These are phyloP conservation scores for Helminthosporium solani DNA, from an alignment of 2,329 filamentous ascomycete species.

Conservation along the genomic window DNA sequence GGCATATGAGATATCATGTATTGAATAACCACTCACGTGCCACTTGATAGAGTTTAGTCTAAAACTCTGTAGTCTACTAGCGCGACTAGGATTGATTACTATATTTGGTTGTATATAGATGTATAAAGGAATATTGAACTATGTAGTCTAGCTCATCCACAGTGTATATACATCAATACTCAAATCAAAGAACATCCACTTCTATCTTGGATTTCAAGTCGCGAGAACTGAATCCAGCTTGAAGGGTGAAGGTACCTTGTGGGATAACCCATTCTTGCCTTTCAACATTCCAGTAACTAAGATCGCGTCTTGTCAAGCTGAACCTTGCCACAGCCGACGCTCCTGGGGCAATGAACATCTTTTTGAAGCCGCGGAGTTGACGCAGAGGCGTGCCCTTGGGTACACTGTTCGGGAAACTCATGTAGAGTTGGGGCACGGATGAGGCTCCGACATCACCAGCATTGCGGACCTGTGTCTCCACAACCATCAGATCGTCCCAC, in stretches of 20 bases:
- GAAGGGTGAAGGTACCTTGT: conserved; percentile 30
- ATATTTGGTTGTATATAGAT: no score
- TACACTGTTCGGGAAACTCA: conserved; percentile 54
- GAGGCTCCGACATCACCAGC: conserved; percentile 58
- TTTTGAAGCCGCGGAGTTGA: conserved; percentile 49
- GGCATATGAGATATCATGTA: no score
- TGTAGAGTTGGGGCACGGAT: conserved; percentile 59
- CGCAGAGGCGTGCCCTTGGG: conserved; percentile 57
- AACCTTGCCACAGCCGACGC: conserved; percentile 15
- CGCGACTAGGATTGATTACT: no score
- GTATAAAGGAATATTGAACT: no score
- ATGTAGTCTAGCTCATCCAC: no score
- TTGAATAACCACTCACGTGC: no score
- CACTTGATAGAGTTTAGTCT: no score
- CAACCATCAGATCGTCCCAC: conserved; percentile 67
- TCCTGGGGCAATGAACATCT: conserved; percentile 14
- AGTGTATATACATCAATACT: no score
- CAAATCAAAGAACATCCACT: no score
- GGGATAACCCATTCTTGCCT: conserved; percentile 22
- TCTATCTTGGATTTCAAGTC: no score
- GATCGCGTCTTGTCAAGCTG: conserved; percentile 17
- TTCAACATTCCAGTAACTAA: conserved; percentile 24
- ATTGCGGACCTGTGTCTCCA: conserved; percentile 69
- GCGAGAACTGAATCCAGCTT: conserved; percentile 4
- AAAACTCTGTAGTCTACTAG: no score